Evolutionary conservation across 2,329 filamentous ascomycete genomes (phyloP).

Genomic region (Microdochium bolleyi): DNA sequence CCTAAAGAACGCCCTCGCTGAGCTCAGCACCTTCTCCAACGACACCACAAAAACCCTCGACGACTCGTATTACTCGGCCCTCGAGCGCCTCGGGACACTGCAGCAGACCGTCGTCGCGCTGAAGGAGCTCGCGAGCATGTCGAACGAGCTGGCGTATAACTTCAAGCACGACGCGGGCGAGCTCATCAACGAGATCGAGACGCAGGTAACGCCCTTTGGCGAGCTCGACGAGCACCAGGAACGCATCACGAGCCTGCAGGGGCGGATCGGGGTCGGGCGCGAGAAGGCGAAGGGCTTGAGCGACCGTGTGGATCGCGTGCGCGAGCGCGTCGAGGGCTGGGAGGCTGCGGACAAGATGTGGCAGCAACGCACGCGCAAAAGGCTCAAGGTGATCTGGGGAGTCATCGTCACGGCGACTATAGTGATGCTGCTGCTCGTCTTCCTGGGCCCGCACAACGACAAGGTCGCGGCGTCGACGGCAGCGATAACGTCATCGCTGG

Average conservation of each 20-base stretch:
- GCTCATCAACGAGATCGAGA: slow-evolving; percentile 50
- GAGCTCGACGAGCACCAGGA: slow-evolving; percentile 58
- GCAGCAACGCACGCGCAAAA: slow-evolving; percentile 58
- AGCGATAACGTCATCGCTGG: neutral
- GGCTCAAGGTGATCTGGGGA: slow-evolving; percentile 53
- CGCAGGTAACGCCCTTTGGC: slow-evolving; percentile 52
- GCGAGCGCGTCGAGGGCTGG: slow-evolving; percentile 57
- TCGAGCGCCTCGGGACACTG: slow-evolving; percentile 59
- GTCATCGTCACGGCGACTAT: slow-evolving; percentile 40
- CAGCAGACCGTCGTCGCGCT: slow-evolving; percentile 57
- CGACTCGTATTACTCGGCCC: slow-evolving; percentile 64
- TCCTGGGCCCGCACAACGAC: slow-evolving; percentile 29
- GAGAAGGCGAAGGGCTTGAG: slow-evolving; percentile 52
- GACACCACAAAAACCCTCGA: slow-evolving; percentile 59
- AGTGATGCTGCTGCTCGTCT: slow-evolving; percentile 36
- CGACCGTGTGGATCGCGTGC: slow-evolving; percentile 55
- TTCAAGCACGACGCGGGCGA: slow-evolving; percentile 54
- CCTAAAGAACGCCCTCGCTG: slow-evolving; percentile 40
- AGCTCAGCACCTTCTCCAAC: slow-evolving; percentile 53
- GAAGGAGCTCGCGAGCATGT: slow-evolving; percentile 57
- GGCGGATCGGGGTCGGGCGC: slow-evolving; percentile 51
- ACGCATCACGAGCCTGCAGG: slow-evolving; percentile 53
- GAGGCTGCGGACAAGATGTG: slow-evolving; percentile 59
- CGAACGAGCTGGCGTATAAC: slow-evolving; percentile 45
- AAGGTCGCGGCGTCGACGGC: slow-evolving; percentile 5